Evolutionary conservation across 1,284 basidiomycete genomes (phyloP), one percentile per base, ranked within the genome.

Genomic region (Ceratobasidium sp.): DNA sequence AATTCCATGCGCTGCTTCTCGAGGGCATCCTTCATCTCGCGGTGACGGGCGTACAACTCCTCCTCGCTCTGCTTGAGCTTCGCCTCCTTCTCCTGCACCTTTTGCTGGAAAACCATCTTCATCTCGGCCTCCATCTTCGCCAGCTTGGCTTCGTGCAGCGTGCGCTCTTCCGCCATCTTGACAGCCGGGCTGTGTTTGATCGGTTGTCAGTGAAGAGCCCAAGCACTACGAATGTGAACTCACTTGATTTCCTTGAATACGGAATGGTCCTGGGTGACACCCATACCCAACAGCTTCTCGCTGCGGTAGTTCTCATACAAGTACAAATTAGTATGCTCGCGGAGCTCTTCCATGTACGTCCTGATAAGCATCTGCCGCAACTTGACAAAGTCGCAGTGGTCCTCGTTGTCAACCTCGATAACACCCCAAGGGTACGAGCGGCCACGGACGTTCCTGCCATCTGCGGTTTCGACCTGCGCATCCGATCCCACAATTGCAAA

Each of bases 91-190:
- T 98, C 95, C 81, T 95, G 93, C 69, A 98, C 95, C 82, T 98
- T 98, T 83, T 98, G 96, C 81, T 96, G 94, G 92, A 98, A 98
- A 77, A 98, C 95, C 92, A 95, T 93, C 87, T 95, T 96, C 95
- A 97, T 96, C 86, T 98, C 95, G 73, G 94, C 92, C 84, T 98
- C 95, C 95, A 98, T 98, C 90, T 98, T 98, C 73, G 92, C 88
- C 74, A 98, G 87, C 82, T 98, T 98, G 76, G 94, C 92, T 83
- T 96, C 94, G 81, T 96, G 94, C 79, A 95, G 83, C 69, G 92
- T 85, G 73, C 95, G 92, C 81, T 98, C 96, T 80, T 98, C 96
- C 77, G 95, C 94, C 84, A 95, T 88, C 81, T 95, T 92, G 75
- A 92, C 92, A 72, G 95, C 95, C 75, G 95, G 95, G 82, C 95